Evolutionary conservation across 805 yeast species (phyloP), one percentile per base, ranked within the genome.

Genomic region (Yamadazyma olivae): DNA sequence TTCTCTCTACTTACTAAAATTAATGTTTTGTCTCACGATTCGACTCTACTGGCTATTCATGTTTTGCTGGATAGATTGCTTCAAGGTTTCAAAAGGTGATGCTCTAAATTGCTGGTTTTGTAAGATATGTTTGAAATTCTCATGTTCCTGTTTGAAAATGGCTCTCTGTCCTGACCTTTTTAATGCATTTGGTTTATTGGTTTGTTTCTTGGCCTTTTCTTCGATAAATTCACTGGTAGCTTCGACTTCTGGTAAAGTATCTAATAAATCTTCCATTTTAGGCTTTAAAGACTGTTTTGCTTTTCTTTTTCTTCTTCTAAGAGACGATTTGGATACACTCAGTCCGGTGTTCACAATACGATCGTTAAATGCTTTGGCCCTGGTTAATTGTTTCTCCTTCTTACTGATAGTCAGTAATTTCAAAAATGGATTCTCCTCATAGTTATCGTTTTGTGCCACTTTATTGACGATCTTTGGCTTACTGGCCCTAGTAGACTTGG

Each of bases 61-160:
- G 16, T 35, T 35, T 22, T 30, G 25, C 6, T 25, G 30, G 17
- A 36, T 36, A 2, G 27, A 17, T 9, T 36, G 25, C 51, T 74
- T 79, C 46, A 86, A 64, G 3, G 89, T 75, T 26, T 69, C 70
- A 51, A 85, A 84, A 2, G 90, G 87, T 23, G 77, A 71, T 35
- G 64, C 56, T 57, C 79, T 71, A 46, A 81, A 83, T 17, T 60
- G 56, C 25, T 68, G 54, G 48, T 81, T 77, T 35, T 70, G 71
- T 40, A 86, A 58, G 3, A 83, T 76, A 26, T 65, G 58, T 12
- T 70, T 74, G 53, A 86, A 85, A 44, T 83, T 66, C 41, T 65
- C 63, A 38, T 73, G 68, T 51, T 84, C 95, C 30, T 66, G 64
- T 22, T 59, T 63, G 41, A 81, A 75, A n/a, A 84, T 70, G 27